Evolutionary conservation across 768 basidiomycete genomes (phyloP), one percentile per base, ranked within the genome.

Genomic region (Suillus luteus): DNA sequence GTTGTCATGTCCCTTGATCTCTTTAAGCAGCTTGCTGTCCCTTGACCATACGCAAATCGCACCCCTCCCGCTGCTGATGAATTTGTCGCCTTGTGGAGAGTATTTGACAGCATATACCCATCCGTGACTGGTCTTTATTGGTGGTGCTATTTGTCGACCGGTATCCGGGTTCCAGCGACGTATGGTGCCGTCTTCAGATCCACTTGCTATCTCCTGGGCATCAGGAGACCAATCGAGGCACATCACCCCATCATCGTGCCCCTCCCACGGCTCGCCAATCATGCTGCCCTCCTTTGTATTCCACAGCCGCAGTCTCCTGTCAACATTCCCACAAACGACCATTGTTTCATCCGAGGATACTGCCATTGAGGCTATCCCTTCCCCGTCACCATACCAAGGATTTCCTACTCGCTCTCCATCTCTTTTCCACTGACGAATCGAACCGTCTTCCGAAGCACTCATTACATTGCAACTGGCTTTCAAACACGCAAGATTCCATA

Each of bases 151-250:
- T 22, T 48, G 46, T 22, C 5, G 46, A 6, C 46, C 46, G 22
- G 60, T 58, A 40, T 55, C 15, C 8, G 61, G 46, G 35, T 69
- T 64, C 63, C 70, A 71, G 9, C 66, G 31, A 9, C 63, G 55
- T 44, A 44, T n/a, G 44, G 44, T 44, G 8, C 44, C n/a, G 4
- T 44, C 44, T n/a, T 44, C 9, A 9, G 7, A 68, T 65, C 49
- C 65, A 10, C 58, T 63, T 12, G 64, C 70, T 2, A 71, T 55
- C 22, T 58, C 44, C 22, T 59, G 65, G 17, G 66, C 58, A 49
- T 65, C 59, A 0, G 41, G 58, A n/a, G 70, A 71, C 35, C 69
- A 66, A 15, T 57, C 66, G 5, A 67, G 40, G n/a, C 57, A 35
- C 12, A 17, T 38, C 7, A 64, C 55, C 2, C 49, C 38, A 1